Percentiles rank a stretch among this genome's conserved stretches.
Evolutionary conservation across 2,329 filamentous ascomycete species (phyloP).

Genomic region (Colletotrichum somersetense): DNA sequence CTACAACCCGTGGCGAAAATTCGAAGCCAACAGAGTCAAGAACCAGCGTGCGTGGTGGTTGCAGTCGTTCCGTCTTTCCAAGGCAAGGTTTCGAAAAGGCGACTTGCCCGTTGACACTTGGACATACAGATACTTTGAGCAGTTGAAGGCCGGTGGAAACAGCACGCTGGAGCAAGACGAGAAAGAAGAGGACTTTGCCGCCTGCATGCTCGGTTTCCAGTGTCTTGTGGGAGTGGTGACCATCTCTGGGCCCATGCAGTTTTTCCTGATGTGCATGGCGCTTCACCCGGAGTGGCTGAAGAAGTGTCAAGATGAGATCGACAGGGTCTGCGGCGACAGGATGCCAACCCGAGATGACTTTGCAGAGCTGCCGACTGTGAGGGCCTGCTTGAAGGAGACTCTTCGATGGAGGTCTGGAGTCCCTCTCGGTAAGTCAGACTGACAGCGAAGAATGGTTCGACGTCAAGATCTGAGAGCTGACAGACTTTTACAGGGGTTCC

Average conservation of each 20-base stretch:
- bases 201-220: constrained; percentile 65
- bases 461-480: background rate
- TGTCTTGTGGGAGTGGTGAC: constrained; percentile 65
- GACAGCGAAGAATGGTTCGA: background rate
- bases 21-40: constrained; percentile 58
- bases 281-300: constrained; percentile 65
- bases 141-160: constrained; percentile 57
- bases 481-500: constrained; percentile 55
- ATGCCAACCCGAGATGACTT: constrained; percentile 65
- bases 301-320: constrained; percentile 69
- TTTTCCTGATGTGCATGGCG: constrained; percentile 66
- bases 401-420: constrained; percentile 70
- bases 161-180: constrained; percentile 54
- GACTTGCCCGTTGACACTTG: constrained; percentile 61
- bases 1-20: constrained; percentile 62
- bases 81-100: constrained; percentile 55
- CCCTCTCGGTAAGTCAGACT: constrained; percentile 57
- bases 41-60: constrained; percentile 62
- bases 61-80: constrained; percentile 55
- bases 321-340: constrained; percentile 65
- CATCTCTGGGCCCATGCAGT: constrained; percentile 62
- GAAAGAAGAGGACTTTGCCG: constrained; percentile 60
- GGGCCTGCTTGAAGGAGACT: constrained; percentile 70
- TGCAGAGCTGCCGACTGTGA: constrained; percentile 63
- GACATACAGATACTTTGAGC: constrained; percentile 62